phyloP scores from a whole-genome alignment of 2,329 filamentous ascomycete species.

The Claviceps digitariae region DNA sequence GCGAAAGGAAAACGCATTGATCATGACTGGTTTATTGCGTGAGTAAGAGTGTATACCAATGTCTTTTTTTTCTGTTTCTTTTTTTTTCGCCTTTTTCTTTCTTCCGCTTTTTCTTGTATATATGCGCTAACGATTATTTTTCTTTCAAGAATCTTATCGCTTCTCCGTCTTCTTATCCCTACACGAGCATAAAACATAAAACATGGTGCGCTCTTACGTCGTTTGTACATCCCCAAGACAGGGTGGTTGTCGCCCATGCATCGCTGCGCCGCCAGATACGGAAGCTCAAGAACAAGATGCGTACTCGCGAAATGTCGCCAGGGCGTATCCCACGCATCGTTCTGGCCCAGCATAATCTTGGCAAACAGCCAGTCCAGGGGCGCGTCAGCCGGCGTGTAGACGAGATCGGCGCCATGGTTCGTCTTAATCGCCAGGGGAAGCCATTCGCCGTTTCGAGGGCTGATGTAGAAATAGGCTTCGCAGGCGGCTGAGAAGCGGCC shows the following conservation, averaged over 20 bases:
- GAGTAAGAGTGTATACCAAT: no score
- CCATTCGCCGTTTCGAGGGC: slow-evolving; percentile 25
- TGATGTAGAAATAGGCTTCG: slow-evolving; percentile 33
- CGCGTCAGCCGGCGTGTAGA: slow-evolving; percentile 32
- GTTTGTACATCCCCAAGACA: slow-evolving; percentile 15
- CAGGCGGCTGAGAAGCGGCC: slow-evolving; percentile 26
- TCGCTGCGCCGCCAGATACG: slow-evolving; percentile 30
- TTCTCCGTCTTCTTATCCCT: no score
- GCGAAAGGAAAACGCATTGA: slow-evolving; percentile 1
- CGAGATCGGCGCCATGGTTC: slow-evolving; percentile 21
- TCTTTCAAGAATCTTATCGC: no score
- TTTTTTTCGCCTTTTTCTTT: no score
- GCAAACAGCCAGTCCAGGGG: slow-evolving; percentile 35
- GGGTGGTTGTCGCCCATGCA: slow-evolving; percentile 32
- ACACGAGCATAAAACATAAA: no score
- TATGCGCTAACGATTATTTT: no score
- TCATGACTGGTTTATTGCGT: background rate
- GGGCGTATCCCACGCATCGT: slow-evolving; percentile 32
- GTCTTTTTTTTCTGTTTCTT: background rate
- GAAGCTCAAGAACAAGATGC: slow-evolving; percentile 29
- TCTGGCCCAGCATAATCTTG: slow-evolving; percentile 34
- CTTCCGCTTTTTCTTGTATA: no score
- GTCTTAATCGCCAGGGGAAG: slow-evolving; percentile 34
- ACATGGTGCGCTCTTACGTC: no score
- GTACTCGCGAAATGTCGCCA: slow-evolving; percentile 29